phyloP scores from a whole-genome alignment of 441 rosid genomes.

The Gossypium gossypioides region DNA sequence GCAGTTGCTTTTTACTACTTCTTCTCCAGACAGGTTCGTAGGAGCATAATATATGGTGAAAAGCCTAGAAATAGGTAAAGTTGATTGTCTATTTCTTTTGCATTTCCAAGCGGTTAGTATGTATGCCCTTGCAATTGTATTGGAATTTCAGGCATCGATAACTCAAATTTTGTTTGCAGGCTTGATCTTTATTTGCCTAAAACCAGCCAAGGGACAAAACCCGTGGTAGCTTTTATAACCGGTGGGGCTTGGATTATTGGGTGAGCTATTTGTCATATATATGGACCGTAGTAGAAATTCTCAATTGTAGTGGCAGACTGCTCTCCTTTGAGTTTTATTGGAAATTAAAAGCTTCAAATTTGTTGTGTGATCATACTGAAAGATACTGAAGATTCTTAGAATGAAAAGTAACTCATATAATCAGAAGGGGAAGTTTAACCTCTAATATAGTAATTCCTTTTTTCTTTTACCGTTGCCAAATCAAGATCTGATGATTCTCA shows the following conservation, averaged over 20 bases:
- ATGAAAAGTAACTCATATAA: neutral
- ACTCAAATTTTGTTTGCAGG: slow-evolving; percentile 34
- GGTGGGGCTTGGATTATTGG: slow-evolving; percentile 99
- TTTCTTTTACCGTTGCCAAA: neutral
- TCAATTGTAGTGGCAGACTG: neutral
- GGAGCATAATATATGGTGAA: slow-evolving; percentile 79
- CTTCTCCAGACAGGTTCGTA: slow-evolving; percentile 60
- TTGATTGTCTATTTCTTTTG: neutral
- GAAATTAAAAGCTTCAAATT: neutral
- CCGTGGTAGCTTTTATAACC: slow-evolving; percentile 82
- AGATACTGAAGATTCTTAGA: neutral
- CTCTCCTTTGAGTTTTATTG: neutral
- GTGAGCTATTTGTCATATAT: slow-evolving; percentile 33
- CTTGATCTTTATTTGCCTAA: slow-evolving; percentile 86
- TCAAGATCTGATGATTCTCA: neutral
- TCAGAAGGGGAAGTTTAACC: neutral
- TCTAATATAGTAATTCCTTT: neutral
- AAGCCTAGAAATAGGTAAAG: slow-evolving; percentile 85
- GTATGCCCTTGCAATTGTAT: neutral
- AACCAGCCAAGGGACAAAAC: slow-evolving; percentile 56
- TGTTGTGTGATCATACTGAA: neutral
- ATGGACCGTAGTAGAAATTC: neutral
- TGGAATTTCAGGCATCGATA: slow-evolving; percentile 8
- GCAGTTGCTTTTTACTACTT: slow-evolving; percentile 91
- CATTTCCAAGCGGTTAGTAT: neutral